phyloP scores from a whole-genome alignment of 2,329 filamentous ascomycete genomes.

The Ilyonectria mors-panacis region DNA sequence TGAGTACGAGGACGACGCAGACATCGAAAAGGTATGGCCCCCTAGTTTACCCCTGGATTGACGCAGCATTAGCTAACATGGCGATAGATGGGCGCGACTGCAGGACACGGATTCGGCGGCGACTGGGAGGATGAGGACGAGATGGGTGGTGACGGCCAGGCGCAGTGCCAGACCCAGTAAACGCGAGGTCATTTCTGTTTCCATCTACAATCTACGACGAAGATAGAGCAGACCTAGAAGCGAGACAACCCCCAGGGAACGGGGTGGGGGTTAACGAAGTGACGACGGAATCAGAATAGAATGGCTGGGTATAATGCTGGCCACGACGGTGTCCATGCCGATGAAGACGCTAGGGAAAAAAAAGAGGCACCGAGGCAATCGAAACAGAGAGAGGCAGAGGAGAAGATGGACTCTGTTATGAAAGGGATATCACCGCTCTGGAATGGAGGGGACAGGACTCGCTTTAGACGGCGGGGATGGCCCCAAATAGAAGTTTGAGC shows the following conservation, averaged over 20 bases:
- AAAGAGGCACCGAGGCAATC: background rate
- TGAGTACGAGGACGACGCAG: constrained; percentile 84
- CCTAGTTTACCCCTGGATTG: constrained; percentile 15
- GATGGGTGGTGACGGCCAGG: constrained; percentile 73
- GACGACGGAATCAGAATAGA: constrained; percentile 43
- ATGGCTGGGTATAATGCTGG: constrained; percentile 3
- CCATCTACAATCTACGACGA: constrained; percentile 20
- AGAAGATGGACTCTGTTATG: constrained; percentile 4
- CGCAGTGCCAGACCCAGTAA: constrained; percentile 84
- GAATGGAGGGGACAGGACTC: constrained; percentile 10
- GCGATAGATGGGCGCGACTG: constrained; percentile 78
- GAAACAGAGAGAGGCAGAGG: constrained; percentile 1
- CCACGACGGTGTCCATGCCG: background rate
- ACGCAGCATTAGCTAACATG: constrained; percentile 30
- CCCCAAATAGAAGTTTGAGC: constrained; percentile 18
- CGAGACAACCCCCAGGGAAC: constrained; percentile 24
- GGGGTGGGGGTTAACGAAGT: constrained; percentile 43
- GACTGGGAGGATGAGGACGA: constrained; percentile 83
- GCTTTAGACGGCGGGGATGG: constrained; percentile 11
- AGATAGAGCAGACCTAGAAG: constrained; percentile 32
- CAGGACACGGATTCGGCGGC: constrained; percentile 75
- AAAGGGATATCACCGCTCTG: constrained; percentile 22
- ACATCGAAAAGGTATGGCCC: constrained; percentile 79
- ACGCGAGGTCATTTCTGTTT: constrained; percentile 11
- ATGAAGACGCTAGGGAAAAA: background rate